phyloP scores from a whole-genome alignment of 1,284 basidiomycete genomes.

The Crepidotus sp. region DNA sequence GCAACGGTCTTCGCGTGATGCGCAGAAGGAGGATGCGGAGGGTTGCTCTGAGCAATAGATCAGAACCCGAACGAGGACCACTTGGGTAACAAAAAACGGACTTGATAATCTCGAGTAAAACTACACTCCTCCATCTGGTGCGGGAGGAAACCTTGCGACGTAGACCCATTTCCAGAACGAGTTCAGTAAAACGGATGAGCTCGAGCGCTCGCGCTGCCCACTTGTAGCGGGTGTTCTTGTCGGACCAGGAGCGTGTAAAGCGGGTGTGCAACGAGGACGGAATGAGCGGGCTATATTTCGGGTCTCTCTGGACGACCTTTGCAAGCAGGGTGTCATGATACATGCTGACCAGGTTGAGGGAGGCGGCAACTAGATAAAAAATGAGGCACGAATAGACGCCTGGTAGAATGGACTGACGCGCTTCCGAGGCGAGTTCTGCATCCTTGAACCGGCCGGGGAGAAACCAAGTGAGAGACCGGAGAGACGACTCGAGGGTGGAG shows the following conservation, averaged over 20 bases:
- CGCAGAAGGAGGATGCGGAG: conserved; percentile 64
- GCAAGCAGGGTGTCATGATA: conserved; percentile 82
- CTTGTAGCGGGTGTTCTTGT: conserved; percentile 59
- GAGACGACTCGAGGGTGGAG: conserved; percentile 77
- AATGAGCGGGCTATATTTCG: conserved; percentile 60
- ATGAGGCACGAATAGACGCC: conserved; percentile 16
- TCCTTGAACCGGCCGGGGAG: conserved; percentile 94
- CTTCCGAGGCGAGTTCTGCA: conserved; percentile 88
- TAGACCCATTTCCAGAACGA: conserved; percentile 83
- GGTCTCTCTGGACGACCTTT: conserved; percentile 52
- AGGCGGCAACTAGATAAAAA: conserved; percentile 49
- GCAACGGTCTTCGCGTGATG: conserved; percentile 65
- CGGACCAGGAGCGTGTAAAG: conserved; percentile 79
- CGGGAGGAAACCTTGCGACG: conserved; percentile 55
- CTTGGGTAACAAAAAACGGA: conserved; percentile 32
- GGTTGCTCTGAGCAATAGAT: conserved; percentile 43
- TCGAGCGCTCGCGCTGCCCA: conserved; percentile 69
- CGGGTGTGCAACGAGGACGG: conserved; percentile 62
- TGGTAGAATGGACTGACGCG: conserved; percentile 52
- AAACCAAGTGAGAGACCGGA: conserved; percentile 89
- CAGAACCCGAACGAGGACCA: conserved; percentile 8
- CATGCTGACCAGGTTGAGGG: conserved; percentile 70
- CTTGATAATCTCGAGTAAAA: conserved; percentile 76
- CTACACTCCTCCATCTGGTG: conserved; percentile 62
- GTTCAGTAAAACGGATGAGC: conserved; percentile 68